Evolutionary conservation across 1,284 basidiomycete species (phyloP).

Genomic region (Irpex rosettiformis): DNA sequence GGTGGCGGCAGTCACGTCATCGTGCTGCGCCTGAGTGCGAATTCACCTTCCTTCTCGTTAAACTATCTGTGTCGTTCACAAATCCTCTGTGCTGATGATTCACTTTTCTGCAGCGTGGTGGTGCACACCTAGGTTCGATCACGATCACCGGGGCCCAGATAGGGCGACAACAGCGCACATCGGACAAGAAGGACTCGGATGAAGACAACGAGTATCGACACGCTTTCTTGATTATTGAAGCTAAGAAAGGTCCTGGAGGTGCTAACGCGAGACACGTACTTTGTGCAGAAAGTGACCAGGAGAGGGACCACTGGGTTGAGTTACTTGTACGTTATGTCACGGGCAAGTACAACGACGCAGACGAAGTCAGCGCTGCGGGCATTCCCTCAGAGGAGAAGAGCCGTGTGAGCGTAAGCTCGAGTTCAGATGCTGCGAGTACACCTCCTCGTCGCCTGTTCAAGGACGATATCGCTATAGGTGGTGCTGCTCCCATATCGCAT

Average conservation of each 20-base stretch:
- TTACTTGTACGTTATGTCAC: slow-evolving; percentile 85
- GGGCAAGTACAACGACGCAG: slow-evolving; percentile 68
- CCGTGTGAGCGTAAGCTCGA: slow-evolving; percentile 58
- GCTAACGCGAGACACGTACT: slow-evolving; percentile 85
- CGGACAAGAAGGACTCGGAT: slow-evolving; percentile 46
- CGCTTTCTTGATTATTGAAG: slow-evolving; percentile 95
- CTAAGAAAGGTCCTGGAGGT: slow-evolving; percentile 66
- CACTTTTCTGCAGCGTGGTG: slow-evolving; percentile 65
- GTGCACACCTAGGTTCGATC: slow-evolving; percentile 87
- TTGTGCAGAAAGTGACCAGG: slow-evolving; percentile 92
- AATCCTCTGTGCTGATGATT: slow-evolving; percentile 12
- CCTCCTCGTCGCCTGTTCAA: slow-evolving; percentile 40
- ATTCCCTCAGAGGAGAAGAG: slow-evolving; percentile 16
- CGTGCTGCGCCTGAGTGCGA: background rate
- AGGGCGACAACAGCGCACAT: slow-evolving; percentile 56
- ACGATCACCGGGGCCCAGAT: slow-evolving; percentile 87
- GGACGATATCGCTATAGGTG: slow-evolving; percentile 60
- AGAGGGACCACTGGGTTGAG: slow-evolving; percentile 94
- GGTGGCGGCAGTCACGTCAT: background rate
- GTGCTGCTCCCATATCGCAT: slow-evolving; percentile 59
- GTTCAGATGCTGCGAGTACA: slow-evolving; percentile 32
- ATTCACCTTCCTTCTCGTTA: slow-evolving; percentile 10
- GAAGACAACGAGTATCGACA: slow-evolving; percentile 95
- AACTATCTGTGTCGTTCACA: slow-evolving; percentile 13
- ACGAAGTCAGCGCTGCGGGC: slow-evolving; percentile 19